Base-by-base conservation (phyloP, 1,139 yeast species). In the Geotrichum aggregatum region DNA sequence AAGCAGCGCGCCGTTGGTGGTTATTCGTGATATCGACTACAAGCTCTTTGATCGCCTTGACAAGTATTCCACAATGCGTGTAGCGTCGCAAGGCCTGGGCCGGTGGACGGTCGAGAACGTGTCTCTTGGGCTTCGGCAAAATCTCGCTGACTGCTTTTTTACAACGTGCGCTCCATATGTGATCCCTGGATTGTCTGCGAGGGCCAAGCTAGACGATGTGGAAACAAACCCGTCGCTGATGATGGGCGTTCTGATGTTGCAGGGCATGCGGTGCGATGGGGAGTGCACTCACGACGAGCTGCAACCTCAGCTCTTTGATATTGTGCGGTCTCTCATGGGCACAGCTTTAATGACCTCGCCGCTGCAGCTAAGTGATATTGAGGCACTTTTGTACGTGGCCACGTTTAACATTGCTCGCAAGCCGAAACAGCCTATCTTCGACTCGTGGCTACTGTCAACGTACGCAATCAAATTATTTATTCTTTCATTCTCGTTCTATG, bases 291-390 rank as follows among this genome's bases (percentile, higher is more conserved):
- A 75, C 57, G 72, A 72, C 3, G 66, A 70, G 21, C 73, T 75
- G 46, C 81, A 78, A 57, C 71, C 71, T 36, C 62, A 65, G 35
- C 59, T 79, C 34, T 76, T 75, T 56, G 68, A 71, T 50, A 61
- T 77, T 10, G 77, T 79, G 0, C 73, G 76, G 41, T 66, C 71
- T 33, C 65, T 78, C 16, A 58, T 77, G 13, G 75, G 80, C 1
- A 71, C 72, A 46, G 77, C 79, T 1, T 60, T 76, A 33, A 68
- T 78, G 13, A 74, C 79, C 2, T 74, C 72, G 44, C 77, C 78
- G n/a, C 60, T 79, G 30, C 75, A 75, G 5, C 80, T 76, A 56
- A 79, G 76, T 60, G 83, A 79, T 57, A 72, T 78, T 41, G 84
- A 79, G 59, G 82, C 81, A 0, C 70, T 79, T 18, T 60, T 78